Conservation (phyloP, 116 monocot genomes). For the Thalassia testudinum region DNA sequence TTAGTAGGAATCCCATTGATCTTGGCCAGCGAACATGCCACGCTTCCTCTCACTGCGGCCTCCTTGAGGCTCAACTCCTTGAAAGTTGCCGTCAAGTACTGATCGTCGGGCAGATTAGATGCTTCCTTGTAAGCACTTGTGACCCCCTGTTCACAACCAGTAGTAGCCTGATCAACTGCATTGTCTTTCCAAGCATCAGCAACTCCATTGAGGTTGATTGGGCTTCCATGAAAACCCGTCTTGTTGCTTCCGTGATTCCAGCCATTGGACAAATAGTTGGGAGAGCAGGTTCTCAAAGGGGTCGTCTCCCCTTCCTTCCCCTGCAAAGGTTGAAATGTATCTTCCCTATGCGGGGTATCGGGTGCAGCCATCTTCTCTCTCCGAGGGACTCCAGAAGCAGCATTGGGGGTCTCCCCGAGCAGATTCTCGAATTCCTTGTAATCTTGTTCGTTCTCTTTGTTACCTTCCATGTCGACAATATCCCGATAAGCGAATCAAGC, state of each 20-base stretch:
- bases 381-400: conserved; percentile 1
- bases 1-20: not conserved
- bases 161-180: not conserved
- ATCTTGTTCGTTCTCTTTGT: not conserved
- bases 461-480: not conserved
- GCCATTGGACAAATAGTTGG: not conserved
- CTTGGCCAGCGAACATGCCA: not conserved
- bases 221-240: not conserved
- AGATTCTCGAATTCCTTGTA: conserved; percentile 8
- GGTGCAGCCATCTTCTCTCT: not conserved
- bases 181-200: not conserved
- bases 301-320: not conserved
- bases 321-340: not conserved
- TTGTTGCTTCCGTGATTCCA: not conserved
- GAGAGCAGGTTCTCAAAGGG: not conserved
- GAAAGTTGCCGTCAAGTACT: conserved; percentile 10
- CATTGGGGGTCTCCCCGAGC: conserved; percentile 14
- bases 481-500: not conserved
- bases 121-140: not conserved
- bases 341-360: not conserved
- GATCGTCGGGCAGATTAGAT: conserved; percentile 15
- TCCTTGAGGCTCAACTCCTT: conserved; percentile 9
- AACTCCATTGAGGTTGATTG: conserved; percentile 1
- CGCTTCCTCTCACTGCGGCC: not conserved
- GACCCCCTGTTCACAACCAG: not conserved